phyloP scores from a whole-genome alignment of 345 rosid species.

The Syzygium oleosum region DNA sequence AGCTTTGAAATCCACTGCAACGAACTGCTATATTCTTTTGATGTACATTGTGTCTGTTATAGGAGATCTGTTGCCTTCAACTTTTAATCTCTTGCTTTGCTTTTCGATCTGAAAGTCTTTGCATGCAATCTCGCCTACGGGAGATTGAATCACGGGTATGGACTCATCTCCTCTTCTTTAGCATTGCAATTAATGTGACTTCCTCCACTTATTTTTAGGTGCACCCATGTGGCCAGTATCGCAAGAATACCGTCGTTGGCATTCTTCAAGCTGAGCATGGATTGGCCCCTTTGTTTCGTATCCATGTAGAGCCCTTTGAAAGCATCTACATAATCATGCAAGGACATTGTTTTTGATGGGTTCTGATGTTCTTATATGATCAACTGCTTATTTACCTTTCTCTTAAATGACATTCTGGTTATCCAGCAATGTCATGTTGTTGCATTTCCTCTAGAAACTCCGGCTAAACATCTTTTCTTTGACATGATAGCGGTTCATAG shows the following conservation, averaged over 20 bases:
- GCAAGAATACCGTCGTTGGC: conserved; percentile 92
- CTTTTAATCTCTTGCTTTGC: not conserved
- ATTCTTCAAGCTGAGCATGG: conserved; percentile 91
- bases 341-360: not conserved
- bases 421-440: not conserved
- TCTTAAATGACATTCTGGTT: not conserved
- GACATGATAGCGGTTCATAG: conserved; percentile 58
- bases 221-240: conserved; percentile 98
- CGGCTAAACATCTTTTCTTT: not conserved
- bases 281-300: conserved; percentile 77
- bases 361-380: not conserved
- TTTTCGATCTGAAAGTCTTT: not conserved
- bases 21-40: not conserved
- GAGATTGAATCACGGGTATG: not conserved
- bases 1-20: not conserved
- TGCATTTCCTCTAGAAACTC: not conserved
- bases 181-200: not conserved
- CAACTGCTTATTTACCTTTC: not conserved
- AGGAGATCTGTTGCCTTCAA: not conserved
- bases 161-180: not conserved
- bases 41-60: not conserved
- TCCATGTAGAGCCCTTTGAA: conserved; percentile 24
- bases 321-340: not conserved
- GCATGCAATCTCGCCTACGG: not conserved
- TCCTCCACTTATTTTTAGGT: conserved; percentile 33